phyloP scores from a whole-genome alignment of 1,284 basidiomycete genomes.

The Ustilago bromivora region DNA sequence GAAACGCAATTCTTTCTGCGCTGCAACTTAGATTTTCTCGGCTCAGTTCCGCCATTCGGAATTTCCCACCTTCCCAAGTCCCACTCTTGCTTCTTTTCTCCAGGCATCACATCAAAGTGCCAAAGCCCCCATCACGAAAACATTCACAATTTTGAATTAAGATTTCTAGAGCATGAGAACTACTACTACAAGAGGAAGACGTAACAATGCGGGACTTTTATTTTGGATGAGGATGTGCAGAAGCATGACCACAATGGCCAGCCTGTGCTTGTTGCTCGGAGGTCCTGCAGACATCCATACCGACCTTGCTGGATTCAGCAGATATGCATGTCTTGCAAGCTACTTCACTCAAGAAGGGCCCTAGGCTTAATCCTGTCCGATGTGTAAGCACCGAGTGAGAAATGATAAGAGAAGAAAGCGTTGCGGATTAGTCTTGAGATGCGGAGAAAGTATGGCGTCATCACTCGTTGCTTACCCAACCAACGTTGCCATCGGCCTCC shows the following conservation, averaged over 20 bases:
- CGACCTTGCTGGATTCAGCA: neutral
- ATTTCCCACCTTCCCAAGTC: slow-evolving; percentile 1
- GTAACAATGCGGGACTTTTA: neutral
- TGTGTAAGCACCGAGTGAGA: neutral
- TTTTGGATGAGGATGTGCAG: neutral
- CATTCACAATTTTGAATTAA: neutral
- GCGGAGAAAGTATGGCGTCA: neutral
- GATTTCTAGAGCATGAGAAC: slow-evolving; percentile 3
- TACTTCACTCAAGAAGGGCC: neutral
- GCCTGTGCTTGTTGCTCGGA: neutral
- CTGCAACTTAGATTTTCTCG: slow-evolving; percentile 4
- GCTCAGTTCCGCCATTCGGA: slow-evolving; percentile 10
- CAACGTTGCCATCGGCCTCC: slow-evolving; percentile 9
- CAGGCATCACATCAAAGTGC: neutral
- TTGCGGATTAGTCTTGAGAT: slow-evolving; percentile 7
- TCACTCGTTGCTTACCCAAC: slow-evolving; percentile 23
- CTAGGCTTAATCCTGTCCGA: neutral
- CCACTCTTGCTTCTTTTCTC: neutral
- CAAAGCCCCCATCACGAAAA: neutral
- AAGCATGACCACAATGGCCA: neutral
- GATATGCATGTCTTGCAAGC: neutral
- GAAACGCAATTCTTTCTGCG: slow-evolving; percentile 3
- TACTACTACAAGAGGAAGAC: slow-evolving; percentile 13
- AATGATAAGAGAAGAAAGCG: neutral
- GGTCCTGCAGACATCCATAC: neutral